Evolutionary conservation across 441 rosid species (phyloP).

Genomic region (Viola pubescens): DNA sequence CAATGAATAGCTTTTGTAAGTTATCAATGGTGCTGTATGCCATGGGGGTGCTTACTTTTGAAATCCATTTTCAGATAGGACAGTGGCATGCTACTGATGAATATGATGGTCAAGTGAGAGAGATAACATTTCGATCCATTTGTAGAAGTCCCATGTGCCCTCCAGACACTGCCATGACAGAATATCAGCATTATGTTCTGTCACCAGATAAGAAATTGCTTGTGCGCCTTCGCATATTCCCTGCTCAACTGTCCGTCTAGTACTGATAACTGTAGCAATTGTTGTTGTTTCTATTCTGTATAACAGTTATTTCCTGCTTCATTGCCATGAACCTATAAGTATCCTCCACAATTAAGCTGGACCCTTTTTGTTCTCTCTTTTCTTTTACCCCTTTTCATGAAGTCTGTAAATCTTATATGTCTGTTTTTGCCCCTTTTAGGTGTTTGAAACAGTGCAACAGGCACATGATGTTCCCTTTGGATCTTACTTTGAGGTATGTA

Average conservation of each 20-base stretch:
- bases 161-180: constrained; percentile 94
- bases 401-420: neutral
- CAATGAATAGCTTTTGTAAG: no score
- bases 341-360: neutral
- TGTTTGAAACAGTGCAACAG: constrained; percentile 92
- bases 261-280: neutral
- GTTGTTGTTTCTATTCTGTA: neutral
- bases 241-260: neutral
- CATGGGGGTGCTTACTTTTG: no score
- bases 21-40: no score
- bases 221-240: constrained; percentile 30
- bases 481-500: constrained; percentile 80
- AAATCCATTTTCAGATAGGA: constrained; percentile 48
- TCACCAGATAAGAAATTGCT: constrained; percentile 69
- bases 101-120: constrained; percentile 96
- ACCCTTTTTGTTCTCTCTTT: neutral
- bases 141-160: constrained; percentile 99
- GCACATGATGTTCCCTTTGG: constrained; percentile 98
- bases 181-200: constrained; percentile 79
- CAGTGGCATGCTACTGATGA: constrained; percentile 91
- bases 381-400: neutral
- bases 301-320: no score
- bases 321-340: no score
- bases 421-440: constrained; percentile 31
- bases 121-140: constrained; percentile 75